Evolutionary conservation across 78 protist genomes (phyloP), one percentile per base, ranked within the genome.

Genomic region (slime mould (Dictyostelium discoideum)): DNA sequence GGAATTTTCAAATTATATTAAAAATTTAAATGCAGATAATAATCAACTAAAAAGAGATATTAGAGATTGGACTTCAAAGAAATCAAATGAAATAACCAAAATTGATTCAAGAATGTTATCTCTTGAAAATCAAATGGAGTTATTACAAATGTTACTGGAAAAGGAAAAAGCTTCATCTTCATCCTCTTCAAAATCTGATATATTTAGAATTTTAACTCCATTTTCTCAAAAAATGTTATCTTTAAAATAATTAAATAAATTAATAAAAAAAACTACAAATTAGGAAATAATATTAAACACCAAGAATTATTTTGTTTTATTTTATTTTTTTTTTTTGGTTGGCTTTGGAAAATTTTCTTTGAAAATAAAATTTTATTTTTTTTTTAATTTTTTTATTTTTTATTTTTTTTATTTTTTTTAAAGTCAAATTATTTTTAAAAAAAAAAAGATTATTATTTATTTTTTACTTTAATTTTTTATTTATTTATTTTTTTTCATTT

Each of bases 111-210:
- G 88, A 46, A 46, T 90, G 8, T 26, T 90, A 7, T 14, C 60
- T 4, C 13, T 82, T 14, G 95, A 90, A 77, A 90, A 90, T 60
- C 95, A 90, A 82, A 7, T 90, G 5, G 95, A 90, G 18, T 11
- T 90, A 3, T 60, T 84, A 0, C 77, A 60, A 84, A 60, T 84
- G 77, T n/a, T 81, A 18, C 32, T 60, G 3, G 78, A 84, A 39
- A 84, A 84, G 26, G 84, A 79, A 44, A 79, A 79, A 46, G 20
- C 81, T 16, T 37, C 40, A 1, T 16, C 37, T 37, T 26, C 37
- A 13, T 76, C 82, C 42, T 26, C 26, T 16, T 78, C 84, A 29
- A 76, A 39, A 79, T 81, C 85, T n/a, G 76, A 85, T 46, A 18
- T 85, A 18, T 85, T 85, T 9, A 85, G 73, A 67, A 32, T 65